Base-by-base conservation (phyloP, 164 flowering plant genomes). In the Tinospora cordifolia region DNA sequence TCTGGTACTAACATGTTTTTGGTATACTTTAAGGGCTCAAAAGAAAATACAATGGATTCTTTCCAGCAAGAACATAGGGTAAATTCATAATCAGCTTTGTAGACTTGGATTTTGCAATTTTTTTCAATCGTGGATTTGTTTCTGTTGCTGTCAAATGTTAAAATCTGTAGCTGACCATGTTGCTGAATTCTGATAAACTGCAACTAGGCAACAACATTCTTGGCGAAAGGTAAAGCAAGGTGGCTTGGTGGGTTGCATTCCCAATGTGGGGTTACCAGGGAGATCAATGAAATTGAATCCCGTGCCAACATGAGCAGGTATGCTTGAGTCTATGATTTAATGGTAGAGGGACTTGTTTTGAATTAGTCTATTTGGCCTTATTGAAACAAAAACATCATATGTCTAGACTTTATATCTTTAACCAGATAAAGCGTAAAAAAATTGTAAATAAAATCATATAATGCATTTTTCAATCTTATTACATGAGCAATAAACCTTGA, bases 41-140 rank as follows among this genome's bases (percentile, higher is more conserved):
- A 89, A 82, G 98, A 93, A 77, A 93, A 93, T 54, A 83, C 80
- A 77, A 57, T 51, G 66, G 78, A 71, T 67, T 62, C 74, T 64
- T 76, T 81, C 71, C 86, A 78, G 63, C 79, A 77, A 72, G 84
- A 79, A 57, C 66, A 76, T 65, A 77, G 77, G 87, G 94, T 86
- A 81, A 75, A 72, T 67, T 46, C 21, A 3, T 21, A 14, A 54
- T 21, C 24, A 54, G 60, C 63, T 26, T 39, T 38, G 36, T 36
- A 69, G 30, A 3, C 57, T 69, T 39, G 14, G 44, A 22, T 44
- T 24, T 39, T 54, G 8, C 21, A 21, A 51, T 51, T 51, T 51
- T 22, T 0, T 51, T 51, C 6, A n/a, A 51, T 17, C 21, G 59
- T 3, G 59, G n/a, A 6, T 4, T 14, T 51, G 60, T 54, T 47